These are phyloP conservation scores for Euphorbia lathyris DNA, from an alignment of 345 rosid genomes.

Conservation along the genomic window DNA sequence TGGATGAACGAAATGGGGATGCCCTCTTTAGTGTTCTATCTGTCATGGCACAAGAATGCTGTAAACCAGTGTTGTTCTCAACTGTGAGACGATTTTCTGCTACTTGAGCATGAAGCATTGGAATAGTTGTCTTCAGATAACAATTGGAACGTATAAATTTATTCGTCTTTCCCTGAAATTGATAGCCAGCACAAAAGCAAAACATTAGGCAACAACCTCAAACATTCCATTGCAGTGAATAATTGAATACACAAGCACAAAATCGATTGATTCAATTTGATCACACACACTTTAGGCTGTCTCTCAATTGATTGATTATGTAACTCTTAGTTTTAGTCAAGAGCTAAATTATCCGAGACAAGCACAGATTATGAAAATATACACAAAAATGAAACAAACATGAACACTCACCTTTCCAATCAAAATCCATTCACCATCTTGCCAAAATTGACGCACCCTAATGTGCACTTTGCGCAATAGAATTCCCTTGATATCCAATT, in stretches of 20 bases:
- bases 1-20: conserved; percentile 33
- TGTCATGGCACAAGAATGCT: conserved; percentile 27
- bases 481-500: too few species aligned
- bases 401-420: conserved; percentile 17
- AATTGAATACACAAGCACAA: neutral
- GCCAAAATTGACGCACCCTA: conserved; percentile 17
- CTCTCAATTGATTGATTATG: too few species aligned
- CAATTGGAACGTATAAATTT: conserved; percentile 20
- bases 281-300: too few species aligned
- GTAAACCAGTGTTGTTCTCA: conserved; percentile 1
- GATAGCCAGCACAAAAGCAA: conserved; percentile 15
- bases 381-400: neutral
- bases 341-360: neutral
- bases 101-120: conserved; percentile 19
- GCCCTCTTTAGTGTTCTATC: conserved; percentile 41
- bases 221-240: too few species aligned
- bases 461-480: neutral
- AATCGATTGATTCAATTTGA: too few species aligned
- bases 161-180: conserved; percentile 37
- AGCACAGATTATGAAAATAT: neutral
- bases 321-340: too few species aligned
- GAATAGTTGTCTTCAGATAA: conserved; percentile 19
- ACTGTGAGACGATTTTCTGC: conserved; percentile 19
- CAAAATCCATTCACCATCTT: conserved; percentile 16
- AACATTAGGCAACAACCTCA: conserved; percentile 5